Evolutionary conservation across 331 rosid species (phyloP), one percentile per base, ranked within the genome.

Genomic region (Malus hybrid): DNA sequence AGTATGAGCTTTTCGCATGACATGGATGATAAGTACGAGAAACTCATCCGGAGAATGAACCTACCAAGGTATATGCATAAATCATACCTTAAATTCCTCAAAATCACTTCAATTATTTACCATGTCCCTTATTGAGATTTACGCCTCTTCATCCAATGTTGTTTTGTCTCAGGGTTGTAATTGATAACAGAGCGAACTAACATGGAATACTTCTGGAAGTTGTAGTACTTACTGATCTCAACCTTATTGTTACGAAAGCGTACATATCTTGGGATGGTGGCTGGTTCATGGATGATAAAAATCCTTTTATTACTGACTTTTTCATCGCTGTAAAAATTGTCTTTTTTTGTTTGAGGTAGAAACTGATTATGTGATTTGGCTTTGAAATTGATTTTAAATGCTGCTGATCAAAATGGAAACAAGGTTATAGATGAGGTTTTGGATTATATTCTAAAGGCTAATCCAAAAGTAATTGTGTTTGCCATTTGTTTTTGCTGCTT

Each of bases 251-350:
- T 76, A 84, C 85, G n/a, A 94, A 94, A 81, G 98, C 97, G 64
- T 94, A 94, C 73, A 88, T 94, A 76, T 90, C 96, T 68, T 94
- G 91, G 34, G 98, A 94, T 86, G 98, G 97, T 67, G 91, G 90
- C 79, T 94, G 98, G 98, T 94, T 94, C 89, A 94, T 94, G 97
- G 98, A 91, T 80, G 98, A 97, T 94, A 87, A 82, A 50, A 20
- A 29, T 70, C 66, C 36, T 77, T 5, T 34, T 13, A 62, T 4
- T 29, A 29, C 32, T 2, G 20, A 39, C 18, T 19, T 50, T 48
- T 22, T 22, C 7, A 5, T 34, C 15, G 22, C 66, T 66, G 13
- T 20, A 46, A 13, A 9, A n/a, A 48, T 6, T 75, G 68, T 55
- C 15, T 9, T 72, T 34, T 55, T 19, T n/a, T 13, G 3, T 42